Base-by-base conservation (phyloP, 106 monocot species). In the Amphibolis antarctica region DNA sequence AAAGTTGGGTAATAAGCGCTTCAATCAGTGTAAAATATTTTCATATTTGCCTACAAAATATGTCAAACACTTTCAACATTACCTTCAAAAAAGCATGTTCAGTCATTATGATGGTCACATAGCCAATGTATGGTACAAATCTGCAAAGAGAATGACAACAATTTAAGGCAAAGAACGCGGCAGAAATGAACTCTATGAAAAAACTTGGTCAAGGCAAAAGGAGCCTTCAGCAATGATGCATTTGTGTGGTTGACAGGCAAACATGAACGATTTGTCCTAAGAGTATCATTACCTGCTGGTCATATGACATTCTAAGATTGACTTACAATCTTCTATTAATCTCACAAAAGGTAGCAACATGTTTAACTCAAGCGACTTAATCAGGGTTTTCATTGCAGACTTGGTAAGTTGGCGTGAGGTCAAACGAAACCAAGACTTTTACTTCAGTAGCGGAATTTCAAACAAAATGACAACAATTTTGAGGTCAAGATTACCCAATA, bases 121-220 rank as follows among this genome's bases (percentile, higher is more conserved):
- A 88, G 4, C 87, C 87, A 59, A 83, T 80, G 67, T 88, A 83
- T n/a, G 87, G 87, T 44, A 88, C 46, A 70, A 80, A 88, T 60
- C 83, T 86, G 71, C 62, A 64, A 45, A 64, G n/a, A 53, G 31
- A 29, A 46, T 6, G 46, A 10, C 19, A 24, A 44, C 1, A 63
- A 46, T 24, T 21, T 23, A 63, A 46, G 46, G 23, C 12, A 5
- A 15, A 10, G 28, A 28, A 28, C 5, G 2, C 26, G 27, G 12
- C 28, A 15, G 5, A 0, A 28, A 27, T 12, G 28, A 57, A 57
- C 12, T 12, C 0, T 13, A 14, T n/a, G 10, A 28, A 31, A 5
- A 42, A 42, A 18, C 10, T 7, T 42, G 60, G 19, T 42, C 9
- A 60, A 42, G 18, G 15, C 49, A 49, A 49, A 36, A 36, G 7